Evolutionary conservation across 768 basidiomycete genomes (phyloP), one percentile per base, ranked within the genome.

Genomic region (Pleurotus salmoneostramineus): DNA sequence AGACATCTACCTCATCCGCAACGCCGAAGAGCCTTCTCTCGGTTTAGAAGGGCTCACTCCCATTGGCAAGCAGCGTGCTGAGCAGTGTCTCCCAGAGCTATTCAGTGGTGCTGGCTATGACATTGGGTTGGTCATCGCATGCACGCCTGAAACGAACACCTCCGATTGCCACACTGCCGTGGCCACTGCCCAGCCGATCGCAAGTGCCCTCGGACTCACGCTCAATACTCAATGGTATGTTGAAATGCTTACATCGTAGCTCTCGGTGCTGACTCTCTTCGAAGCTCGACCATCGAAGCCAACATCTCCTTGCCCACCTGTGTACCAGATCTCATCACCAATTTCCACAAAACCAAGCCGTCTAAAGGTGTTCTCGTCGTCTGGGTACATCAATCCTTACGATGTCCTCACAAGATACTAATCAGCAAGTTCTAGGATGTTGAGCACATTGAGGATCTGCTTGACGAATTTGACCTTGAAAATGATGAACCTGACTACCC

Each of bases 281-380:
- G 42, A 40, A 55, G 37, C 31, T n/a, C 15, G 40, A 68, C 64
- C 50, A 65, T 63, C 15, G 63, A 62, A 12, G 63, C 59, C 15
- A 64, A 67, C 43, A 59, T 64, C 15, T 57, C 66, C 7, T 61
- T 64, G 12, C 65, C 67, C 15, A 66, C 67, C 50, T 69, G 68
- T 35, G 62, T 69, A 2, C 56, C 56, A 5, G 54, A 65, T 34
- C 48, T 67, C 10, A 58, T 68, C 40, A 59, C 56, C n/a, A 61
- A 56, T 15, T 69, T 65, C 45, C 61, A 54, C 15, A 60, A 58
- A 37, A 66, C 49, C 14, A 69, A 65, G 58, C 21, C 21, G 1
- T 66, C 64, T 15, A 60, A 67, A 33, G 45, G 63, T 40, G 58
- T 68, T 21, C 62, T 69, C 12, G 51, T 65, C 21, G 60, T 65